Evolutionary conservation across 2,329 filamentous ascomycete species (phyloP).

Genomic region (Exophiala lecanii-corni): DNA sequence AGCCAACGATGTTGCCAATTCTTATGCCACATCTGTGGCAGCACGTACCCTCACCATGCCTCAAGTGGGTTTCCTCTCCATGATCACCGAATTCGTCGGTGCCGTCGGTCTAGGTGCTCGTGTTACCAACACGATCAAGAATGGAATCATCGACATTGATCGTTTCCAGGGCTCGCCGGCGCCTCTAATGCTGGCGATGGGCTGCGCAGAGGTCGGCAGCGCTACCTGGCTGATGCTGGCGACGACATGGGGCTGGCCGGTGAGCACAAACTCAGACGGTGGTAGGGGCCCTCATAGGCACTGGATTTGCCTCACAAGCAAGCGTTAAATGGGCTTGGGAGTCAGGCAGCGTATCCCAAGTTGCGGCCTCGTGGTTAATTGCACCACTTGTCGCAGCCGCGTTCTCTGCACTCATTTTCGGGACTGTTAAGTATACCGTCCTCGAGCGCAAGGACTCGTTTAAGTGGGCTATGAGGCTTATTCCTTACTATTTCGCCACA

Average conservation of each 20-base stretch:
- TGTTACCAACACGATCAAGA: slow-evolving; percentile 42
- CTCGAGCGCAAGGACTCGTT: slow-evolving; percentile 47
- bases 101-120: slow-evolving; percentile 49
- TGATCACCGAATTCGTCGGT: slow-evolving; percentile 49
- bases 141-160: slow-evolving; percentile 39
- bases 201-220: slow-evolving; percentile 33
- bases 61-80: slow-evolving; percentile 47
- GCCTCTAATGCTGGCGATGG: slow-evolving; percentile 39
- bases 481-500: slow-evolving; percentile 47
- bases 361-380: slow-evolving; percentile 47
- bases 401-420: slow-evolving; percentile 48
- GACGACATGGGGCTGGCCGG: slow-evolving; percentile 35
- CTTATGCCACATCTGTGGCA: slow-evolving; percentile 51
- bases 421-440: slow-evolving; percentile 46
- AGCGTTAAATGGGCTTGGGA: slow-evolving; percentile 41
- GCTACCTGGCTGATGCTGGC: slow-evolving; percentile 36
- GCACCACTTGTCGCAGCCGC: slow-evolving; percentile 45
- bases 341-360: slow-evolving; percentile 43
- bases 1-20: slow-evolving; percentile 51
- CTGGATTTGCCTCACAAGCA: slow-evolving; percentile 31
- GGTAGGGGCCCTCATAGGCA: slow-evolving; percentile 35
- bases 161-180: slow-evolving; percentile 35
- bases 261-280: slow-evolving; percentile 42
- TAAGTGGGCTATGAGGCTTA: slow-evolving; percentile 46
- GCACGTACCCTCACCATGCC: slow-evolving; percentile 50